A percentile compares a stretch with the other conserved stretches of the same genome.
Conservation (phyloP, 495 filamentous ascomycete genomes). For the Copromyces sp. region DNA sequence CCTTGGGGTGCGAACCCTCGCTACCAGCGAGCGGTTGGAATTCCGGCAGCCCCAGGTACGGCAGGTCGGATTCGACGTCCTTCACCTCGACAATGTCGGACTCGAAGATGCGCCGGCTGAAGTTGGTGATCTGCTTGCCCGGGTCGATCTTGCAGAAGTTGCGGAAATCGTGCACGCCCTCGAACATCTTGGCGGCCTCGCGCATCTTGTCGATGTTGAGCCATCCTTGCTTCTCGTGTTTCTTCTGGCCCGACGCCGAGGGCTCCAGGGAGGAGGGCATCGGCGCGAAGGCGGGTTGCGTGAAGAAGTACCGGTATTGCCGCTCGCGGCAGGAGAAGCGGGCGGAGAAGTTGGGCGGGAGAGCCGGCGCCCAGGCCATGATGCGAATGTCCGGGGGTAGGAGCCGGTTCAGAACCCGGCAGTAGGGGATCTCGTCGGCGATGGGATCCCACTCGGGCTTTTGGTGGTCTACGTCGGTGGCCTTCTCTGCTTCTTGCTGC, state of each 20-base stretch:
- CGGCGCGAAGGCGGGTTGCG: slow-evolving; percentile 75
- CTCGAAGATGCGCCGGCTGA: slow-evolving; percentile 63
- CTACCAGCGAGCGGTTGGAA: background rate
- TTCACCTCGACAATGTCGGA: slow-evolving; percentile 63
- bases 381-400: slow-evolving; percentile 83
- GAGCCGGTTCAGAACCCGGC: slow-evolving; percentile 68
- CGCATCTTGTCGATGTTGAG: slow-evolving; percentile 83
- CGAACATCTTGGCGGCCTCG: slow-evolving; percentile 62
- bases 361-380: slow-evolving; percentile 84
- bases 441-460: slow-evolving; percentile 56
- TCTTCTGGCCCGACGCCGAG: slow-evolving; percentile 9
- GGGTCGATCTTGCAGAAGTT: slow-evolving; percentile 93
- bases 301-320: slow-evolving; percentile 94
- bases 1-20: slow-evolving; percentile 38
- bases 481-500: background rate
- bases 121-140: slow-evolving; percentile 75
- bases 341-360: slow-evolving; percentile 71
- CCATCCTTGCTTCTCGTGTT: slow-evolving; percentile 31
- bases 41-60: slow-evolving; percentile 21
- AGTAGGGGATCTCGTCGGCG: slow-evolving; percentile 74
- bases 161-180: slow-evolving; percentile 85
- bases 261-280: slow-evolving; percentile 26
- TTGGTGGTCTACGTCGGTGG: background rate
- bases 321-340: slow-evolving; percentile 88
- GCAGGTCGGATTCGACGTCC: slow-evolving; percentile 35